A percentile compares a stretch with the other conserved stretches of the same genome.
Evolutionary conservation across 768 basidiomycete species (phyloP).

Genomic region (Guyanaporus albipodus): DNA sequence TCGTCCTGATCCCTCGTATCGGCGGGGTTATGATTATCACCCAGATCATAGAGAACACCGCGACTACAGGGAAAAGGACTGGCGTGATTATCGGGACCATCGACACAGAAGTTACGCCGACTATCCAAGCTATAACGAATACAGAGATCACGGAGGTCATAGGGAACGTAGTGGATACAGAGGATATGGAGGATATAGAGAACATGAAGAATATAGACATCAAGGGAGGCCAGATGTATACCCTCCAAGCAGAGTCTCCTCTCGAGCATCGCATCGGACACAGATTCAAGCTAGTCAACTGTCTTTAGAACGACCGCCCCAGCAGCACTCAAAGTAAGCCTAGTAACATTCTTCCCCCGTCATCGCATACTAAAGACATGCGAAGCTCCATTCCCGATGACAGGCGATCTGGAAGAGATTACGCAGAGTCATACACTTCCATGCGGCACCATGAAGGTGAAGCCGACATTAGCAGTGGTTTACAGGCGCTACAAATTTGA

Average conservation of each 20-base stretch:
- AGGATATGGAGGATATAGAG: constrained; percentile 10
- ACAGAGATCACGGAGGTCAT: constrained; percentile 9
- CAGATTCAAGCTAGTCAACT: constrained; percentile 18
- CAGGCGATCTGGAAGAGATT: constrained; percentile 22
- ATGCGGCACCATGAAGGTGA: constrained; percentile 17
- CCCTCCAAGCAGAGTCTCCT: constrained; percentile 21
- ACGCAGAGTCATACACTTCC: constrained; percentile 15
- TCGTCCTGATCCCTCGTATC: constrained; percentile 24
- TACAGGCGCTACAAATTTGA: constrained; percentile 26
- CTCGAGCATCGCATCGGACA: constrained; percentile 28
- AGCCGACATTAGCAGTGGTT: constrained; percentile 20
- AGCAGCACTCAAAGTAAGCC: constrained; percentile 21
- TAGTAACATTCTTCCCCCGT: background rate
- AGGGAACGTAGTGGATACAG: constrained; percentile 1
- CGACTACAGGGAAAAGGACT: constrained; percentile 18
- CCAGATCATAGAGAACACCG: constrained; percentile 21
- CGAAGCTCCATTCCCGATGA: constrained; percentile 25
- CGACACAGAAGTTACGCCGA: constrained; percentile 18
- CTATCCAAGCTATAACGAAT: constrained; percentile 12
- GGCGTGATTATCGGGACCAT: constrained; percentile 20
- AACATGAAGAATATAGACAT: constrained; percentile 9
- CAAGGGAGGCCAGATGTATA: constrained; percentile 13
- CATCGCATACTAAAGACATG: constrained; percentile 5
- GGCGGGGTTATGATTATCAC: constrained; percentile 19
- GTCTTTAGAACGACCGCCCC: constrained; percentile 12